Base-by-base conservation (phyloP, 768 basidiomycete genomes). In the Fistulinella prunicolor region DNA sequence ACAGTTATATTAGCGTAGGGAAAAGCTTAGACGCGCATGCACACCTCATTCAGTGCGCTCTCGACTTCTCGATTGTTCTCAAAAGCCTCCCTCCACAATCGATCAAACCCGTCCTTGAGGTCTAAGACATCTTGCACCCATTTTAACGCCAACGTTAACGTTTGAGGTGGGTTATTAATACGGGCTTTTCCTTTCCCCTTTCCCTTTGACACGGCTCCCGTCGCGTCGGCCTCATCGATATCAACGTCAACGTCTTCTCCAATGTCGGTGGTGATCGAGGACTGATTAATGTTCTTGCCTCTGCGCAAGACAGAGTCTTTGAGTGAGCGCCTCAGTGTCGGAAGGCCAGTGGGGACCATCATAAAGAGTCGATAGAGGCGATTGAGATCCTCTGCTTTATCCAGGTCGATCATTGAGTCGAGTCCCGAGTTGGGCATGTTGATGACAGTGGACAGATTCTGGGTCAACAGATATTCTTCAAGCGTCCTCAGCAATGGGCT, bases 111-210 rank as follows among this genome's bases (percentile, higher is more conserved):
- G 68, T 97, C 94, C 68, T 98, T 98, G 46, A 98, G 73, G 51
- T 85, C 82, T 12, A 99, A 73, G 14, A 96, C 86, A 56, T 86
- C 83, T 64, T 95, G 85, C 0, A 98, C 95, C 96, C 96, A 99
- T 63, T 82, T 84, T 46, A 95, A 70, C 5, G 95, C 96, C 23
- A 80, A 59, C 12, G 70, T 64, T 19, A 84, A 67, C 0, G 82
- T 70, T 68, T 49, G 71, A 60, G 35, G 70, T 57, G 30, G 63
- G 57, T 26, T 68, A 61, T 52, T 75, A 75, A 50, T 65, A 47
- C 73, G 78, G 50, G 63, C 73, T 67, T 77, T 85, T 21, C 73
- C 75, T 67, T 78, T 85, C 9, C 71, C 76, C 71, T 78, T 89
- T 45, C 67, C 76, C 57, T 73, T 78, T 51, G 57, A 53, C 17